Base-by-base conservation (phyloP, 2,329 filamentous ascomycete species). In the Fusarium sp. region DNA sequence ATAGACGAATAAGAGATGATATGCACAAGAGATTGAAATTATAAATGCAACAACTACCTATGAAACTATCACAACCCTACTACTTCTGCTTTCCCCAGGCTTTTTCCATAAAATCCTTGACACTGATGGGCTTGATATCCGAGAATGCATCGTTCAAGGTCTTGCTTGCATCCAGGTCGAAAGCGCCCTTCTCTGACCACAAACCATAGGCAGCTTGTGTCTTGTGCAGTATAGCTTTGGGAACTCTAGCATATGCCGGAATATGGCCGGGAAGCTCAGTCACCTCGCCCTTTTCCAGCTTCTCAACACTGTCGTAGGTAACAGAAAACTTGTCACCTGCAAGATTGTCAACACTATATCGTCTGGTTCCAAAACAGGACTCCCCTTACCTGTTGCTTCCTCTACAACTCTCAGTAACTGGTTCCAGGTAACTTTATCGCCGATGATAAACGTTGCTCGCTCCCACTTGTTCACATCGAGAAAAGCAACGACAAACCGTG, bases 261-360 rank as follows among this genome's bases (percentile, higher is more conserved):
- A 24, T 26, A 7, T 62, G 57, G 0, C 62, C 57, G 4, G 62
- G 56, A 0, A 67, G 17, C 17, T 57, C 62, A 5, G 51, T 67
- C 19, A 62, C 19, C 11, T 66, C 40, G 2, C 64, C 45, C 5
- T 45, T 57, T 31, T 62, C 15, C 8, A 66, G 6, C 8, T 33
- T 40, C 3, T 57, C 46, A 2, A 46, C n/a, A 7, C 39, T 51
- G 26, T 66, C 51, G 9, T 67, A 38, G 22, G 47, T 47, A 13
- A 65, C 42, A 1, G 0, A 33, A 5, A 67, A 67, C 9, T 53
- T 53, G 1, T 46, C 36, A 1, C 45, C 59, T 64, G 3, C 6
- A 1, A 1, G 4, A 14, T 14, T 7, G 1, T 57, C 0, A 62
- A 45, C 17, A 42, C 22, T 2, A 2, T 2, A 0, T 15, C 2